These are phyloP conservation scores for Lactarius evosmus DNA, from an alignment of 768 basidiomycete genomes.

Conservation along the genomic window DNA sequence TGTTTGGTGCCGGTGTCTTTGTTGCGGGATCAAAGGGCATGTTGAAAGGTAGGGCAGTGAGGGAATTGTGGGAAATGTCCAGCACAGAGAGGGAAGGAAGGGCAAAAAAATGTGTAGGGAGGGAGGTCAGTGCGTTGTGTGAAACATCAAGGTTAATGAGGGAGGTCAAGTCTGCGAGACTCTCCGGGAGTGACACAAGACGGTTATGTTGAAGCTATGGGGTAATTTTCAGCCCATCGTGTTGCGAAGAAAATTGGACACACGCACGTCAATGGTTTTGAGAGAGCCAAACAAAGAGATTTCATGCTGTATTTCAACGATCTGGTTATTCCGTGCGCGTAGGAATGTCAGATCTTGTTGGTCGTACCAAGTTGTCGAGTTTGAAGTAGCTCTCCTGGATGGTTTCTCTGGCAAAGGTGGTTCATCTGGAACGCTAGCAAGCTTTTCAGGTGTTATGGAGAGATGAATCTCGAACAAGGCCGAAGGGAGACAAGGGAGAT, in stretches of 20 bases:
- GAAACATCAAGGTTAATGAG: slow-evolving; percentile 72
- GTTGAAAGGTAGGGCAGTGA: slow-evolving; percentile 59
- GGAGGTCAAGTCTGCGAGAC: slow-evolving; percentile 64
- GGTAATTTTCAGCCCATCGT: slow-evolving; percentile 11
- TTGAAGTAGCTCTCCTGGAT: slow-evolving; percentile 40
- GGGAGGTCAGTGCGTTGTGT: slow-evolving; percentile 58
- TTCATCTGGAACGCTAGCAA: slow-evolving; percentile 62
- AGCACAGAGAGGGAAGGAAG: slow-evolving; percentile 64
- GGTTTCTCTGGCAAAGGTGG: slow-evolving; percentile 42
- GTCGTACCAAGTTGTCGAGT: slow-evolving; percentile 66
- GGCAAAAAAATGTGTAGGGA: slow-evolving; percentile 63
- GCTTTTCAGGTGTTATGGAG: slow-evolving; percentile 64
- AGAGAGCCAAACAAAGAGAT: slow-evolving; percentile 81
- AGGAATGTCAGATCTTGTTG: slow-evolving; percentile 72
- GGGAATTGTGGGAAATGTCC: slow-evolving; percentile 68
- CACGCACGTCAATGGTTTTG: slow-evolving; percentile 71
- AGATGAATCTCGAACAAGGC: slow-evolving; percentile 79
- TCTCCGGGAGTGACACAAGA: slow-evolving; percentile 55
- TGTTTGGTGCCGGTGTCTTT: slow-evolving; percentile 31
- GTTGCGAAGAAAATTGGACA: background rate
- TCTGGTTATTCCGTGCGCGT: slow-evolving; percentile 80
- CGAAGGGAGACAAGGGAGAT: slow-evolving; percentile 68
- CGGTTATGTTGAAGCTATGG: slow-evolving; percentile 73
- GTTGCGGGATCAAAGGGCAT: slow-evolving; percentile 45
- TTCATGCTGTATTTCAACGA: slow-evolving; percentile 75